phyloP scores from a whole-genome alignment of 164 flowering plant genomes.

The Chimonanthus salicifolius region DNA sequence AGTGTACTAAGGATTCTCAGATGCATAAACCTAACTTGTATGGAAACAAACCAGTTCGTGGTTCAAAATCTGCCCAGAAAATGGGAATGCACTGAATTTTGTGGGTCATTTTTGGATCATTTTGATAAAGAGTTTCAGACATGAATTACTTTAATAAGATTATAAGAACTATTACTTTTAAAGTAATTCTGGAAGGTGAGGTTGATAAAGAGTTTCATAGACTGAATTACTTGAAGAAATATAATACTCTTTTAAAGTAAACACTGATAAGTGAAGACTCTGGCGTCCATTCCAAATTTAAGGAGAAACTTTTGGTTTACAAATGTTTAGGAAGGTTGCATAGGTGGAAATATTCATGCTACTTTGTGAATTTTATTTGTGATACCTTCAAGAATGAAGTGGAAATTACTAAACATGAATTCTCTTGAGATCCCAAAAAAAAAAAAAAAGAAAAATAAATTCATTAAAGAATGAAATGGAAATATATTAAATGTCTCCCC shows the following conservation, averaged over 20 bases:
- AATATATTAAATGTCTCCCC: no score
- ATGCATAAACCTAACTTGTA: no score
- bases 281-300: background rate
- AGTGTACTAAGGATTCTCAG: background rate
- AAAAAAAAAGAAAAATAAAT: background rate
- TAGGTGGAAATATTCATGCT: background rate
- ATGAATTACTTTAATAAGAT: no score
- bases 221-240: background rate
- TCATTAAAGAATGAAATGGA: no score
- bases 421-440: background rate
- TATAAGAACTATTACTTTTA: no score
- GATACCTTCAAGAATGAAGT: background rate
- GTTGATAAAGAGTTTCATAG: background rate
- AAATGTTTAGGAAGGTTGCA: background rate
- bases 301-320: background rate
- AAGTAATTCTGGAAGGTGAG: background rate
- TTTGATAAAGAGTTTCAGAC: background rate
- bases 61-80: background rate
- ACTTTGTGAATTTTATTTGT: background rate
- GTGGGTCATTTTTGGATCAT: background rate
- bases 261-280: background rate
- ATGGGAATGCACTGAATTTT: background rate
- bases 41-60: no score
- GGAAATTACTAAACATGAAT: no score
- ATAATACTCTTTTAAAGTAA: background rate